These are phyloP conservation scores for Aspergillus sp. DNA, from an alignment of 2,329 filamentous ascomycete genomes.

Conservation along the genomic window DNA sequence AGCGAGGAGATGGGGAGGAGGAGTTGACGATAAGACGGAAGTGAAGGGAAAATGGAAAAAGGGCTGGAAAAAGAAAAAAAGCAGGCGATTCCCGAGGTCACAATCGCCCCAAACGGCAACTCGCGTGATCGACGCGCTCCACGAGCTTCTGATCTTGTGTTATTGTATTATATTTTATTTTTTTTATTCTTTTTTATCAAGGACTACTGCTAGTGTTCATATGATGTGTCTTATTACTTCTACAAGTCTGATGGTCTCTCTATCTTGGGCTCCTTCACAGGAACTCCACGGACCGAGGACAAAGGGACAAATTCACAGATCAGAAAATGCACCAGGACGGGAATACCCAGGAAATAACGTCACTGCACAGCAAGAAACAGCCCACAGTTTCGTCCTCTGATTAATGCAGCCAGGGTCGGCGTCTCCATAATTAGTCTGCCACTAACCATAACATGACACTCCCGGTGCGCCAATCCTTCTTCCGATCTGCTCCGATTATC, in stretches of 20 bases:
- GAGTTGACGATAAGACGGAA: constrained; percentile 19
- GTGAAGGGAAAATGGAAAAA: constrained; percentile 15
- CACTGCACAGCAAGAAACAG: no score
- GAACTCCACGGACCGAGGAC: neutral
- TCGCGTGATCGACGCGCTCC: constrained; percentile 22
- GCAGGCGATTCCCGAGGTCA: constrained; percentile 17
- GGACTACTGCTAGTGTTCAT: no score
- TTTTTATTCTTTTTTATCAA: no score
- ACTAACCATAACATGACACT: neutral
- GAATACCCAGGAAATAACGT: neutral
- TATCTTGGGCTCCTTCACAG: no score
- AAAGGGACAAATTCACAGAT: neutral
- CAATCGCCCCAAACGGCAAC: constrained; percentile 7
- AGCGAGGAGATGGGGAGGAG: constrained; percentile 21
- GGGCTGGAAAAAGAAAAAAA: constrained; percentile 13
- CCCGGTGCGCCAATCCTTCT: neutral
- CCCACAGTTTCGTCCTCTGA: no score
- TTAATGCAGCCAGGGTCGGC: no score
- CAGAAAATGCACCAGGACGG: neutral
- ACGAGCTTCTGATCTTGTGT: constrained; percentile 1
- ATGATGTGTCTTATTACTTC: neutral
- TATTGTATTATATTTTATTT: neutral
- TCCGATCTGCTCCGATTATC: neutral
- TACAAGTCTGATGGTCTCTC: neutral
- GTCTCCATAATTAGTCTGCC: no score